Conservation (phyloP, 2,329 filamentous ascomycete species). For the Tolypocladium nubicola region DNA sequence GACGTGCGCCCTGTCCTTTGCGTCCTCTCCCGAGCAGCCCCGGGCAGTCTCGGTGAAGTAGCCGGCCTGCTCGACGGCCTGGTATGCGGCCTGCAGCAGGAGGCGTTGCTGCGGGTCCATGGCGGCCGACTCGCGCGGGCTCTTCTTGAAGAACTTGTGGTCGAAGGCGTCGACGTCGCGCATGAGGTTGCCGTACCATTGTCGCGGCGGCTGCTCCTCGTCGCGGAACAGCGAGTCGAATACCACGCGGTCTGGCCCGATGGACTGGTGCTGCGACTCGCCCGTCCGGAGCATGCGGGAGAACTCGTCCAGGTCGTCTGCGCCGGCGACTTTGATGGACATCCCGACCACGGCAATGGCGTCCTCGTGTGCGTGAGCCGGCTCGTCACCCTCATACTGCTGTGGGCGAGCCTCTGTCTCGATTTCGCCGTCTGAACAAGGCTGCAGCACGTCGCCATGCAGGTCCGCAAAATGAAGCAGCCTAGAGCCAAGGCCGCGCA, state of each 20-base stretch:
- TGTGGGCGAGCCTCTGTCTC: too few species aligned
- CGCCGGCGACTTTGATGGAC: not conserved
- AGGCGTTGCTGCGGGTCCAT: not conserved
- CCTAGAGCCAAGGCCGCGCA: too few species aligned
- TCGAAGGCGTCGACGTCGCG: not conserved
- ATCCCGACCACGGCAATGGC: not conserved
- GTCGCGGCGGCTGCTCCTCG: not conserved
- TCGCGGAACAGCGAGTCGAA: not conserved
- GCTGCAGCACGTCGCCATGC: too few species aligned
- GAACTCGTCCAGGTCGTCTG: not conserved
- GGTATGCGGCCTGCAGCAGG: not conserved
- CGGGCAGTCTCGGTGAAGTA: not conserved
- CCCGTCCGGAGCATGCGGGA: not conserved
- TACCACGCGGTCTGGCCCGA: not conserved
- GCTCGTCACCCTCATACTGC: too few species aligned
- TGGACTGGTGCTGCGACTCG: not conserved
- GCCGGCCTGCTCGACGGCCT: not conserved
- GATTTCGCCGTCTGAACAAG: too few species aligned
- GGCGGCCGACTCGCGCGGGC: not conserved
- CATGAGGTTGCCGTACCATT: not conserved
- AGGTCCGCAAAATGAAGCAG: too few species aligned
- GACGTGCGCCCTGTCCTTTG: too few species aligned
- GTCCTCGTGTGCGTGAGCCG: not conserved
- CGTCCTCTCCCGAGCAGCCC: too few species aligned
- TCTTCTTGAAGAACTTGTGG: not conserved